Base-by-base conservation (phyloP, 768 basidiomycete genomes). In the Kockovaella imperatae region DNA sequence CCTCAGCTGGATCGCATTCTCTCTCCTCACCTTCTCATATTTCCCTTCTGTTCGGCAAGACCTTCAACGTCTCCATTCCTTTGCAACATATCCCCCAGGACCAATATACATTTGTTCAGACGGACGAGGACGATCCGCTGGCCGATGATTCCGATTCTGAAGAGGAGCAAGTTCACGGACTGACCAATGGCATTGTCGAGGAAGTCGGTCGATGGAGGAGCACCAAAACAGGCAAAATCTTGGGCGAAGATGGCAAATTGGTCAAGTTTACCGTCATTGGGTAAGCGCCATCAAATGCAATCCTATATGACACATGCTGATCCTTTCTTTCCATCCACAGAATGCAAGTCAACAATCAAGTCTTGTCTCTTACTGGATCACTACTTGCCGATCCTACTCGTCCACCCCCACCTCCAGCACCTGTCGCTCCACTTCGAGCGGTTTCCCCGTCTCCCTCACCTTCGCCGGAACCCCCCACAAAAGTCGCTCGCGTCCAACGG, bases 41-140 rank as follows among this genome's bases (percentile, higher is more conserved):
- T 45, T 87, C 89, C 1, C 76, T 96, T 14, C 84, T 96, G 28
- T 77, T 90, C 3, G 86, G 90, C 59, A 80, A 82, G 21, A 95
- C 87, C 5, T 96, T 95, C 76, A 96, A 96, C 69, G 84, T 86
- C 15, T 91, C 91, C 17, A 90, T 96, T 71, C 90, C 91, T 2
- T 80, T 85, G 47, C 80, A 86, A 63, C 89, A 95, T 68, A 89
- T 96, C 56, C 86, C 87, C 2, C 75, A 74, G 23, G 82, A 84
- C 26, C 71, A 78, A 50, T 91, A 86, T 83, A 77, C 80, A 48
- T 96, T 93, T 62, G 86, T 91, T 70, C 84, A 87, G 55, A 87
- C 83, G 3, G 58, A 57, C 26, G 68, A 57, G 17, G 67, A 54
- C 15, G 62, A 10, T n/a, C 31, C 31, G 10, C 31, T 32, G 10